Conservation (phyloP, 2,329 filamentous ascomycete genomes). For the Microdochium paspali region DNA sequence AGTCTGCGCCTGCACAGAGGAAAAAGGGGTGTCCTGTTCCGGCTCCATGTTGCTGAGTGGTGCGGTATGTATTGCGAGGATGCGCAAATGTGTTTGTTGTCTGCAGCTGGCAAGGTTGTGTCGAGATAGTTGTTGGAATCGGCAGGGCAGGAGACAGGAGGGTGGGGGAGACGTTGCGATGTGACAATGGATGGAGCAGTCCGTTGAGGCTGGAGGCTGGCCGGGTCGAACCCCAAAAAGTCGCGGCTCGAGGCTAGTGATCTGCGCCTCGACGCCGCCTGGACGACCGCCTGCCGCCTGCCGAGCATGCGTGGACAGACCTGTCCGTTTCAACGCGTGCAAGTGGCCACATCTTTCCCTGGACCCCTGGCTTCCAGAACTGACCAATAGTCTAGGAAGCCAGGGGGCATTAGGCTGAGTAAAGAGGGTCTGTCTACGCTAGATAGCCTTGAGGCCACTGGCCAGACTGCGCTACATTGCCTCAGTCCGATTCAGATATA, state of each 20-base stretch:
- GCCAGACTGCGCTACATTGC: too few relatives aligned
- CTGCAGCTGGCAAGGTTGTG: not conserved
- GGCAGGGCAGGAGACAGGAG: not conserved
- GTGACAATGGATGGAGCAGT: not conserved
- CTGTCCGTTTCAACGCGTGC: too few relatives aligned
- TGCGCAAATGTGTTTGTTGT: not conserved
- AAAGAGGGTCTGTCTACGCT: too few relatives aligned
- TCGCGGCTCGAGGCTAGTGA: not conserved
- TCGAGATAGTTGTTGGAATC: too few relatives aligned
- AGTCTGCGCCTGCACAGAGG: conserved; percentile 79
- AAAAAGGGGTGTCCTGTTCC: conserved; percentile 77
- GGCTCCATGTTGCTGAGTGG: conserved; percentile 73
- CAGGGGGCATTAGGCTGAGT: too few relatives aligned
- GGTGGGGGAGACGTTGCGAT: not conserved
- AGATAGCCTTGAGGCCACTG: too few relatives aligned
- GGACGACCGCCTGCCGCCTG: too few relatives aligned
- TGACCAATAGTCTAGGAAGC: too few relatives aligned
- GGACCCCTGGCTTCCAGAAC: too few relatives aligned
- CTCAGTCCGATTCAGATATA: too few relatives aligned
- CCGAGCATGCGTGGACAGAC: too few relatives aligned
- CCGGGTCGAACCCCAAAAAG: not conserved
- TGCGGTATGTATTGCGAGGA: not conserved
- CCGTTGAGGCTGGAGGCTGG: not conserved
- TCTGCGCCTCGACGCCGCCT: not conserved
- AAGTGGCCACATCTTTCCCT: too few relatives aligned